Percentiles rank a stretch among this genome's conserved stretches.
Conservation (phyloP, 1,284 basidiomycete genomes). For the Xerocomus amazonicus region DNA sequence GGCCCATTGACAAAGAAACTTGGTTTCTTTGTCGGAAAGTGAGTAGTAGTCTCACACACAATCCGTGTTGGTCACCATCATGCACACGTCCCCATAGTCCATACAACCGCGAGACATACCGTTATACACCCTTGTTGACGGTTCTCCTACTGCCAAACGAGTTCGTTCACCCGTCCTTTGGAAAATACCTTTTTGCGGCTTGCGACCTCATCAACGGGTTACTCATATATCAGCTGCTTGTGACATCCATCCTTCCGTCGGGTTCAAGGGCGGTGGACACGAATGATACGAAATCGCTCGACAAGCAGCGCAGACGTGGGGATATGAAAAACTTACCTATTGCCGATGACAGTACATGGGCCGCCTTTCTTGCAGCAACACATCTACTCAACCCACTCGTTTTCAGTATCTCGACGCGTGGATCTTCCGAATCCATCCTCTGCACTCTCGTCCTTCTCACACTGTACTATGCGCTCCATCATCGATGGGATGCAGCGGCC, state of each 20-base stretch:
- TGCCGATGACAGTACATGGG: slow-evolving; percentile 21
- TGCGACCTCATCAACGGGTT: slow-evolving; percentile 82
- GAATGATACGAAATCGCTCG: slow-evolving; percentile 9
- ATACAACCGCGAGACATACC: slow-evolving; percentile 90
- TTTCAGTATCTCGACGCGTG: slow-evolving; percentile 94
- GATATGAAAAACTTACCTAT: not conserved
- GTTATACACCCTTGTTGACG: slow-evolving; percentile 94
- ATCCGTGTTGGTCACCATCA: slow-evolving; percentile 7
- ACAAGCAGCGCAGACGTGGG: slow-evolving; percentile 16
- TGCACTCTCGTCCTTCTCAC: slow-evolving; percentile 77
- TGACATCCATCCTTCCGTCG: slow-evolving; percentile 41
- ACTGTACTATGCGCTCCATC: slow-evolving; percentile 55
- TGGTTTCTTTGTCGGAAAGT: slow-evolving; percentile 63
- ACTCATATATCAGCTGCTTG: slow-evolving; percentile 70
- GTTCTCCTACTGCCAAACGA: slow-evolving; percentile 79
- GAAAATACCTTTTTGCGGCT: slow-evolving; percentile 86
- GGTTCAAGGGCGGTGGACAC: not conserved
- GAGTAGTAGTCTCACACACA: slow-evolving; percentile 29
- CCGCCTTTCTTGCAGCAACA: slow-evolving; percentile 55
- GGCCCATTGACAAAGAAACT: slow-evolving; percentile 51
- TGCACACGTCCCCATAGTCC: slow-evolving; percentile 53
- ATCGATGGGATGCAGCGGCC: slow-evolving; percentile 61
- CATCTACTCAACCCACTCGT: slow-evolving; percentile 93
- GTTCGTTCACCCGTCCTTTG: slow-evolving; percentile 76
- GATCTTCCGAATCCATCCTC: slow-evolving; percentile 90